Evolutionary conservation across 2,329 filamentous ascomycete species (phyloP), one percentile per base, ranked within the genome.

Genomic region (Nothomitra cinnamomea): DNA sequence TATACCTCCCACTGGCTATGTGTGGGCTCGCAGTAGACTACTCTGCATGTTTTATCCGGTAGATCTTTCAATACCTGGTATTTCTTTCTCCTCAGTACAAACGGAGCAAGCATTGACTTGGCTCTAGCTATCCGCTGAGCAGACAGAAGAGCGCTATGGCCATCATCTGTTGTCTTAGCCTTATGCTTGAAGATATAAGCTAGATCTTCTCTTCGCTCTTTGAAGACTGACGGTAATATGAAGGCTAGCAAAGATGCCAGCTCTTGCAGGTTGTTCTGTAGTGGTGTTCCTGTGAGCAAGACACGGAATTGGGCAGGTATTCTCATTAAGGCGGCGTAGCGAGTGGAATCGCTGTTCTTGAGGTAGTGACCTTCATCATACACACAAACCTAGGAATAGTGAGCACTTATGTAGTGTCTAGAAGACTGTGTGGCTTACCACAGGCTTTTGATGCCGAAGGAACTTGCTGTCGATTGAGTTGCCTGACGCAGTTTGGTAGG

Each of bases 321-420:
- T 36, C 78, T 76, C 61, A 85, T 80, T 52, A 96, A 73, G 56
- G 85, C 82, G 61, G 80, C 78, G 66, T 95, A 95, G 4, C 87
- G 76, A 53, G 85, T 80, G 0, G 89, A 94, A 48, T 82, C 80
- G 1, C 83, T 82, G 64, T 95, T 96, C 69, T 95, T 94, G 65
- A 98, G 72, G 62, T 87, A 82, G 67, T 98, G 92, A 0, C 90
- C 92, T 68, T 98, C 92, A 63, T 98, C 92, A 62, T 88, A 98
- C 10, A 98, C 82, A 60, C 77, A 80, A 25, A 68, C 69, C 55
- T 64, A 65, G 62, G 85, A 81, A 53, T 5, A 25, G 45, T 49
- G 28, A 49, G 45, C 24, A 49, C 32, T 5, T 2, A 28, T n/a
- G 15, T n/a, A 21, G 32, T 28, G 35, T 2, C 21, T 15, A 53